These are phyloP conservation scores for Lecanoromycetidae sp. DNA, from an alignment of 2,329 filamentous ascomycete genomes.

Conservation along the genomic window DNA sequence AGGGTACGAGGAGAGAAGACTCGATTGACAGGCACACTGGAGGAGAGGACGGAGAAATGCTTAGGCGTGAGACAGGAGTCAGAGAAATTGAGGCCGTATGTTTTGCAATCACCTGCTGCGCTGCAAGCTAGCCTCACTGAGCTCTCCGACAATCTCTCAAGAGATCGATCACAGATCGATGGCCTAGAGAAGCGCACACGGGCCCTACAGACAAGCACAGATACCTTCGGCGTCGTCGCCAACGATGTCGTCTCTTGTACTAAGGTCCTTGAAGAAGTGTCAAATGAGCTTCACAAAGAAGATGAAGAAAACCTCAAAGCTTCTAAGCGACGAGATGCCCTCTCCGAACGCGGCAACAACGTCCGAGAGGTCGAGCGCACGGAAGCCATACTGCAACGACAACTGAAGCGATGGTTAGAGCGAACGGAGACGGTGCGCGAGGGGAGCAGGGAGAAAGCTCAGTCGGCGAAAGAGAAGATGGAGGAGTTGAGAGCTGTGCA, in stretches of 20 bases:
- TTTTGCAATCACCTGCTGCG: slow-evolving; percentile 72
- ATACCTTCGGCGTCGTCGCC: slow-evolving; percentile 74
- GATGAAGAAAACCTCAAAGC: slow-evolving; percentile 79
- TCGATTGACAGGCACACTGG: slow-evolving; percentile 52
- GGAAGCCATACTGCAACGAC: slow-evolving; percentile 69
- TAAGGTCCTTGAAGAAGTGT: slow-evolving; percentile 78
- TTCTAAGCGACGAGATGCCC: slow-evolving; percentile 68
- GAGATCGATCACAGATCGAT: slow-evolving; percentile 77
- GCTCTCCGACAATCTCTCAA: slow-evolving; percentile 62
- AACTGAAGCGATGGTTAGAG: slow-evolving; percentile 74
- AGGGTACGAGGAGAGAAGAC: slow-evolving; percentile 69
- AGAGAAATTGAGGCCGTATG: slow-evolving; percentile 80
- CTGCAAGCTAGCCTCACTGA: slow-evolving; percentile 74
- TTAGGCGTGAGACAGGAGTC: slow-evolving; percentile 70
- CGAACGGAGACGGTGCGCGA: slow-evolving; percentile 73
- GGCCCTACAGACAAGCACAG: slow-evolving; percentile 79
- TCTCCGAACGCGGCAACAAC: slow-evolving; percentile 78
- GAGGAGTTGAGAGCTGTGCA: slow-evolving; percentile 75
- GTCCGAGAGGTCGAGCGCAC: slow-evolving; percentile 84
- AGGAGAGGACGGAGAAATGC: slow-evolving; percentile 38
- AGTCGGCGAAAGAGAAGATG: slow-evolving; percentile 75
- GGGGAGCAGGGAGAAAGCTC: slow-evolving; percentile 68
- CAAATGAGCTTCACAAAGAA: slow-evolving; percentile 73
- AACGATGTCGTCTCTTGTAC: slow-evolving; percentile 80
- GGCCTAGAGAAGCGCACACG: slow-evolving; percentile 74